phyloP scores from a whole-genome alignment of 139 green algal genomes.

The Deuterostichococcus epilithicus region DNA sequence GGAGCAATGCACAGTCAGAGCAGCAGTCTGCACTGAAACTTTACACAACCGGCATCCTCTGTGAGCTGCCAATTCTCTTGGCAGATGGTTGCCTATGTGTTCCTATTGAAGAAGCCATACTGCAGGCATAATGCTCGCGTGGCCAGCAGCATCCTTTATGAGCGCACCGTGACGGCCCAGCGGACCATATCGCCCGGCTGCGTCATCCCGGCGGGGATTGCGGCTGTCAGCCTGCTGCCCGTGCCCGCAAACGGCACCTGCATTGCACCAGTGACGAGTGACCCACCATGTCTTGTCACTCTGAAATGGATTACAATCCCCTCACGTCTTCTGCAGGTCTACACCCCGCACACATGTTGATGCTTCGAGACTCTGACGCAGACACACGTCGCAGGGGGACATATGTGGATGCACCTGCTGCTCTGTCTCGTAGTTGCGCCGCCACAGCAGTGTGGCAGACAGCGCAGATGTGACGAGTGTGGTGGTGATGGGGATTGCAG shows the following conservation, averaged over 20 bases:
- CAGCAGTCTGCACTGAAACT: not conserved
- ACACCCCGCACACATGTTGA: no score
- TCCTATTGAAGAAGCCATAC: not conserved
- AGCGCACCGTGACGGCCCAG: slow-evolving; percentile 32
- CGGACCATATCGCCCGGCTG: slow-evolving; percentile 37
- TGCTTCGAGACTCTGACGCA: not conserved
- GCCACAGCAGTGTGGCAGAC: slow-evolving; percentile 10
- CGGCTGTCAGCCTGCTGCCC: slow-evolving; percentile 5
- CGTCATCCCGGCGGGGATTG: slow-evolving; percentile 33
- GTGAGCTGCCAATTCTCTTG: not conserved
- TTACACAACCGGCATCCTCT: not conserved
- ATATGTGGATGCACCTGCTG: slow-evolving; percentile 1
- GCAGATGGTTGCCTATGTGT: not conserved
- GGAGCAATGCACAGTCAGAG: not conserved
- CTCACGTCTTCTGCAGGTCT: not conserved
- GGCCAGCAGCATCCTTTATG: no score
- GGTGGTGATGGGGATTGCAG: not conserved
- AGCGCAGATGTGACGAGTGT: not conserved
- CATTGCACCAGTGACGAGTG: not conserved
- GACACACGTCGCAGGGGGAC: not conserved
- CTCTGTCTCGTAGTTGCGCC: slow-evolving; percentile 20
- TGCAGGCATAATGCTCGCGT: no score
- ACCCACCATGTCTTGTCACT: not conserved
- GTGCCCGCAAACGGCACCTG: not conserved
- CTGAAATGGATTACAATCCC: not conserved